Evolutionary conservation across 208 protist genomes (phyloP), one percentile per base, ranked within the genome.

Genomic region (Acanthamoeba triangularis): DNA sequence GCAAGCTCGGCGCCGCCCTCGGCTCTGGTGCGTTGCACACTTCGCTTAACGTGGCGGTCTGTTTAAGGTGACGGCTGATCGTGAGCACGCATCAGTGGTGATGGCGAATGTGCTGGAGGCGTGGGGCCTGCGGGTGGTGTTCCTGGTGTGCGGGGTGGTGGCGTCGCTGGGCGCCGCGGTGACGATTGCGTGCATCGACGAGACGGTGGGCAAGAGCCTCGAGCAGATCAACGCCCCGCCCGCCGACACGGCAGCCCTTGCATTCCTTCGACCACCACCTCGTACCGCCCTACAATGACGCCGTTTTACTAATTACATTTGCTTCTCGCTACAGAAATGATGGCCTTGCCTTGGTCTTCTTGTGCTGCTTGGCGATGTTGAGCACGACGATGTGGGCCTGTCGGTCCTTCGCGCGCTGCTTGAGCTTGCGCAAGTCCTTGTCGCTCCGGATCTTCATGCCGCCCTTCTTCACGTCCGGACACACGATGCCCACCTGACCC

Each of bases 1-100:
- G 97, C 65, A 98, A 98, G 87, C 63, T 96, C 28, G 97, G 97
- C 49, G 97, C 97, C 10, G 93, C 96, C 25, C 95, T 49, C 11
- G 61, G n/a, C 30, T 97, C 2, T 0, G 41, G 41, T 47, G 13
- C 41, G 41, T 47, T 47, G 3, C 2, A 2, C 41, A 13, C 41
- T 47, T 0, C 7, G 4, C 13, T 30, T 97, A 1, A 61, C n/a
- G 97, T 97, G 20, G 97, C 97, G 5, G 87, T 44, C 0, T 97
- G 97, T 44, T n/a, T n/a, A n/a, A 98, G 98, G 85, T n/a, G n/a
- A n/a, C n/a, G 97, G 41, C 97, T 97, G 4, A 88, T 95, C 16
- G 67, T 98, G 37, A 96, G 96, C 54, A 35, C 47, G n/a, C n/a
- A n/a, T n/a, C 28, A 65, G 69, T 82, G 30, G 90, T 67, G n/a